These are phyloP conservation scores for Cadophora sp. DNA, from an alignment of 2,329 filamentous ascomycete genomes.

Conservation along the genomic window DNA sequence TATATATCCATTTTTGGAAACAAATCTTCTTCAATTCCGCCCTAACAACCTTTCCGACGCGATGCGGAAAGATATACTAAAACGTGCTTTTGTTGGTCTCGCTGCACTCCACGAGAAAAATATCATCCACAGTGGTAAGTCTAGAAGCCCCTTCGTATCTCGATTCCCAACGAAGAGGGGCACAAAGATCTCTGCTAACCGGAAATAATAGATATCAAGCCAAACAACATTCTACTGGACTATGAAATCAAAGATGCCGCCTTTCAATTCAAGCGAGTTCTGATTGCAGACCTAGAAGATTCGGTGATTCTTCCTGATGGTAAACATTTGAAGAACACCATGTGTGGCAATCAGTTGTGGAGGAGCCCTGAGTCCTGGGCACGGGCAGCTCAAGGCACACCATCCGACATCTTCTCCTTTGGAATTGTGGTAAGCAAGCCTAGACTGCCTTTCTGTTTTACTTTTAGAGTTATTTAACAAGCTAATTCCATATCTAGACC, in stretches of 20 bases:
- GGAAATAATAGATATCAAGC: slow-evolving; percentile 49
- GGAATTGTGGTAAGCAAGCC: slow-evolving; percentile 49
- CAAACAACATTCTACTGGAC: slow-evolving; percentile 53
- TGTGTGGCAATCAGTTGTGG: slow-evolving; percentile 53
- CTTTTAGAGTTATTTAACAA: not conserved
- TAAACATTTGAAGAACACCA: slow-evolving; percentile 47
- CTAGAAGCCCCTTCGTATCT: slow-evolving; percentile 5
- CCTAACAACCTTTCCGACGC: slow-evolving; percentile 49
- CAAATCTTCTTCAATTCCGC: slow-evolving; percentile 51
- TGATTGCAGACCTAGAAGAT: slow-evolving; percentile 52
- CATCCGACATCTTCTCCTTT: slow-evolving; percentile 54
- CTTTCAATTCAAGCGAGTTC: slow-evolving; percentile 45
- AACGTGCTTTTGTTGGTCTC: slow-evolving; percentile 50
- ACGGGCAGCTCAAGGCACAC: slow-evolving; percentile 48
- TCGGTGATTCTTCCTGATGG: slow-evolving; percentile 49
- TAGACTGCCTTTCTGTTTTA: not conserved
- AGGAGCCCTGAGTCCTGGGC: slow-evolving; percentile 54
- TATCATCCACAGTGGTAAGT: slow-evolving; percentile 48
- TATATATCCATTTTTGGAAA: slow-evolving; percentile 53
- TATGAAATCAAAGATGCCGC: slow-evolving; percentile 38
- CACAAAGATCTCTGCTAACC: not conserved
- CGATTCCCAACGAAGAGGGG: not conserved
- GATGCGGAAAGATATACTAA: slow-evolving; percentile 51
- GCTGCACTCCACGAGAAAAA: slow-evolving; percentile 48
- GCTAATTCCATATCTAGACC: slow-evolving; percentile 44